Conservation (phyloP, 1,284 basidiomycete genomes). For the Pascua guehoae region DNA sequence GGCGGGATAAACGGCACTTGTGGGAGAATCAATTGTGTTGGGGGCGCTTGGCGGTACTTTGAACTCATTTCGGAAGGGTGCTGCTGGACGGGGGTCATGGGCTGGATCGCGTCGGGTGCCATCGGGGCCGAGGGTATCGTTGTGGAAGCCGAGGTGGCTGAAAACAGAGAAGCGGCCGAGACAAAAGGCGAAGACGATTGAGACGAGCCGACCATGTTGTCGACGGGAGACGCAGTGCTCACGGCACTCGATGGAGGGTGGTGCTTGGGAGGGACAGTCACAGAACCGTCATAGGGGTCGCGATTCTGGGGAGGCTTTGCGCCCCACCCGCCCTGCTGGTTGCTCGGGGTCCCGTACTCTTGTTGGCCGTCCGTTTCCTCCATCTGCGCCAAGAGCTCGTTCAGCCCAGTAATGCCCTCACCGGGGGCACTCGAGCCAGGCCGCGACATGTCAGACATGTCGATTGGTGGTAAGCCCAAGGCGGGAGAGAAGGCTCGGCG, state of each 20-base stretch:
- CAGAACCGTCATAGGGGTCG: background rate
- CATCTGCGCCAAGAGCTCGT: constrained; percentile 40
- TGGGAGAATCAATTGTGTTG: constrained; percentile 29
- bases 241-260: background rate
- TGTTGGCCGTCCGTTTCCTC: constrained; percentile 26
- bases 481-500: constrained; percentile 14
- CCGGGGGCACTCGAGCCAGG: constrained; percentile 5
- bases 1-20: constrained; percentile 39
- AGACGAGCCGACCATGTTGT: background rate
- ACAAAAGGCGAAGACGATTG: constrained; percentile 17
- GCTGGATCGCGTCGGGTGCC: background rate
- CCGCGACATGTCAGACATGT: constrained; percentile 10
- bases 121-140: constrained; percentile 3
- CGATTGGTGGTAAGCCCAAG: constrained; percentile 14
- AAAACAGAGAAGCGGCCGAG: constrained; percentile 8
- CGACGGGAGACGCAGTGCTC: background rate
- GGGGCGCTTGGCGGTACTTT: constrained; percentile 1
- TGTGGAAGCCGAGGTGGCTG: constrained; percentile 8
- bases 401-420: constrained; percentile 24
- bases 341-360: constrained; percentile 14
- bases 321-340: constrained; percentile 1
- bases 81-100: too few species aligned
- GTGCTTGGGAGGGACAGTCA: background rate
- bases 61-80: too few species aligned
- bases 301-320: background rate